Evolutionary conservation across 352 stramenopile genomes (phyloP).

Genomic region (Sclerospora graminicola): DNA sequence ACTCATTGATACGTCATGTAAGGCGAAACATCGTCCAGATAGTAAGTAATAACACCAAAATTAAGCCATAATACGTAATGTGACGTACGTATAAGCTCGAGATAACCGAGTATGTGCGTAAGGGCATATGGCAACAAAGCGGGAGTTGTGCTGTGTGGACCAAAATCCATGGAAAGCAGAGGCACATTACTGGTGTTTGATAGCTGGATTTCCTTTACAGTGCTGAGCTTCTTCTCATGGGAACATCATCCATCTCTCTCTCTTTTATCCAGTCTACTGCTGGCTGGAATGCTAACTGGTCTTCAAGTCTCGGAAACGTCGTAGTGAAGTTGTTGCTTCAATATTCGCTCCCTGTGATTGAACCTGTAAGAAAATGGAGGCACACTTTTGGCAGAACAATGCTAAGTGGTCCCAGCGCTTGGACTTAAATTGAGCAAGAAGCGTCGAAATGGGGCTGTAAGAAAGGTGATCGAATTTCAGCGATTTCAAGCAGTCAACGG

Average conservation of each 20-base stretch:
- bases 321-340: constrained; percentile 13
- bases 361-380: not conserved
- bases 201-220: constrained; percentile 5
- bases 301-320: constrained; percentile 10
- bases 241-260: constrained; percentile 1
- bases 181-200: constrained; percentile 4
- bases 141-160: constrained; percentile 32
- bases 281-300: constrained; percentile 10
- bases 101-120: constrained; percentile 34
- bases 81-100: too few species aligned
- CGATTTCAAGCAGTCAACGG: too few species aligned
- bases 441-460: constrained; percentile 32
- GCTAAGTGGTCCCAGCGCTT: constrained; percentile 58
- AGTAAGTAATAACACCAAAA: too few species aligned
- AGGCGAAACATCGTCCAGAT: too few species aligned
- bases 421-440: constrained; percentile 64
- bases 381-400: constrained; percentile 39
- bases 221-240: constrained; percentile 12
- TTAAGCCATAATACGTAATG: not conserved
- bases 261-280: too few species aligned
- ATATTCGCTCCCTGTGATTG: not conserved
- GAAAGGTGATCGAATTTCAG: constrained; percentile 11
- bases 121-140: constrained; percentile 30
- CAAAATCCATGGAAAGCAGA: constrained; percentile 6
- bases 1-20: too few species aligned